phyloP scores from a whole-genome alignment of 75 land plant genomes.

The Picea glauca region DNA sequence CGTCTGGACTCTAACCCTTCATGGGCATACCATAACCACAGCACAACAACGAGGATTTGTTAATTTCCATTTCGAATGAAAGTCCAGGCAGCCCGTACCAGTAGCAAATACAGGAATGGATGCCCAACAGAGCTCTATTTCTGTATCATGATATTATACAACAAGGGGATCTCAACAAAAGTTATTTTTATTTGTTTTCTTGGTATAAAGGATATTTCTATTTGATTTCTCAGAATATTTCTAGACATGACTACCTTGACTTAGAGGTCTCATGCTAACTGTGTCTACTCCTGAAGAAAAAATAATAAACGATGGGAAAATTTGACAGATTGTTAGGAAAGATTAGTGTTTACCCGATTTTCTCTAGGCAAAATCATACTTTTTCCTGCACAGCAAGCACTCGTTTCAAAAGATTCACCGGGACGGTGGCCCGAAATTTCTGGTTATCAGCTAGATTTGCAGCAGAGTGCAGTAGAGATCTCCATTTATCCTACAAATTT shows the following conservation, averaged over 20 bases:
- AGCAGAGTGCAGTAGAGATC: constrained; percentile 4
- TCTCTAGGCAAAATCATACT: not conserved
- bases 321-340: not conserved
- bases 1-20: not conserved
- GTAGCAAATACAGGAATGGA: not conserved
- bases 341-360: not conserved
- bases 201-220: not conserved
- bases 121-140: not conserved
- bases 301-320: not conserved
- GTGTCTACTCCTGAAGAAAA: not conserved
- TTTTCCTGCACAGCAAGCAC: not conserved
- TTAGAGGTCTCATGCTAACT: not conserved
- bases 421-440: not conserved
- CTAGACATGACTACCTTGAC: not conserved
- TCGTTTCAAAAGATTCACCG: not conserved
- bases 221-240: not conserved
- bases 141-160: not conserved
- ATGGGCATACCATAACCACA: not conserved
- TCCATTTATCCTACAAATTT: constrained; percentile 4
- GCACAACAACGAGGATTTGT: not conserved
- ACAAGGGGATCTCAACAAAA: not conserved
- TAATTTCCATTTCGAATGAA: not conserved
- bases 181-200: not conserved
- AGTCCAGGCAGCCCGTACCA: not conserved
- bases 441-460: not conserved